Evolutionary conservation across 1,284 basidiomycete genomes (phyloP).

Genomic region (Ganoderma resinaceum): DNA sequence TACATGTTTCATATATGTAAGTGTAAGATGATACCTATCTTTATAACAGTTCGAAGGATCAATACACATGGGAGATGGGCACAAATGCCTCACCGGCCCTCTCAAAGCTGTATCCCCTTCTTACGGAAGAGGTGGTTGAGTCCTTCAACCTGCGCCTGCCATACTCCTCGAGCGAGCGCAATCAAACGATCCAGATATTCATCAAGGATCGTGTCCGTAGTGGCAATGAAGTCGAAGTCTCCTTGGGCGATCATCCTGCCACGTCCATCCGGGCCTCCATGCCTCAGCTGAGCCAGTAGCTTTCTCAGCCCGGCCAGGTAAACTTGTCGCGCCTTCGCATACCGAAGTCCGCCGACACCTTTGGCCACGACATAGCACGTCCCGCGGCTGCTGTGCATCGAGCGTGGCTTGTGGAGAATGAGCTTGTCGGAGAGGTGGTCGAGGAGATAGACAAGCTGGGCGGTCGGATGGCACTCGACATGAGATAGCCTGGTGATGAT

Average conservation of each 20-base stretch:
- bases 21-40: neutral
- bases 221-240: slow-evolving; percentile 28
- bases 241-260: slow-evolving; percentile 10
- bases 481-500: slow-evolving; percentile 43
- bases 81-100: neutral
- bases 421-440: slow-evolving; percentile 39
- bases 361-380: slow-evolving; percentile 43
- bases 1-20: neutral
- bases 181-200: slow-evolving; percentile 23
- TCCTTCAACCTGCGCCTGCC: slow-evolving; percentile 25
- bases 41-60: neutral
- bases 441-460: slow-evolving; percentile 42
- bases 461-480: slow-evolving; percentile 38
- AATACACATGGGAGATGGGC: neutral
- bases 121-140: slow-evolving; percentile 19
- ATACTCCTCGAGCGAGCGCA: slow-evolving; percentile 24
- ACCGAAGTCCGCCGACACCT: slow-evolving; percentile 27
- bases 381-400: slow-evolving; percentile 27
- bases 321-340: neutral
- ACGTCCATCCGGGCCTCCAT: slow-evolving; percentile 13
- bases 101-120: slow-evolving; percentile 14
- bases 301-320: slow-evolving; percentile 20
- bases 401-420: slow-evolving; percentile 41
- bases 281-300: slow-evolving; percentile 25
- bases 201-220: slow-evolving; percentile 17